phyloP scores from a whole-genome alignment of 1,139 yeast species.

The Casaregolazyma lundiana region DNA sequence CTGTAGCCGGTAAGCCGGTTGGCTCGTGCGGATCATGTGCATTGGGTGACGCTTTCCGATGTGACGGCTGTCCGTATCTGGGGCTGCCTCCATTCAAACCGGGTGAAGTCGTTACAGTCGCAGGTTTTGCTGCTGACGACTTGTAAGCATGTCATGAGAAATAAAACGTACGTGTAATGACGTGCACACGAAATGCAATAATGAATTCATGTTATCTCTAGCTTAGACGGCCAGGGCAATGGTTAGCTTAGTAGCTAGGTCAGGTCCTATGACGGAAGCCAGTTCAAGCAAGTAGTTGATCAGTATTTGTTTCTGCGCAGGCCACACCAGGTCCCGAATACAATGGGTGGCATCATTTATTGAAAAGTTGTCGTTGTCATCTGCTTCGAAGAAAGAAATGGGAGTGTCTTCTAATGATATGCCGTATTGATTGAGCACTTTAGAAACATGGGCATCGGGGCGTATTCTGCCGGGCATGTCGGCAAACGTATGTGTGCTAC shows the following conservation, averaged over 20 bases:
- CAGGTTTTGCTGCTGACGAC: constrained; percentile 32
- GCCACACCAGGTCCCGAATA: neutral
- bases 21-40: constrained; percentile 98
- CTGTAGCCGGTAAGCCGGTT: constrained; percentile 78
- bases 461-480: constrained; percentile 11
- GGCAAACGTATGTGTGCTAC: neutral
- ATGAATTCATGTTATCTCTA: neutral
- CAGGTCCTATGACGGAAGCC: constrained; percentile 2
- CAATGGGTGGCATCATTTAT: neutral
- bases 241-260: neutral
- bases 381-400: neutral
- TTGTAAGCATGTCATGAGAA: constrained; percentile 18
- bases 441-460: neutral
- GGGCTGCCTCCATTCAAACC: constrained; percentile 98
- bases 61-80: constrained; percentile 95
- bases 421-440: neutral
- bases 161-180: neutral
- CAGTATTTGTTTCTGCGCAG: neutral
- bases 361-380: neutral
- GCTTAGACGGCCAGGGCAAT: constrained; percentile 2
- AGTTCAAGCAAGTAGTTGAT: neutral
- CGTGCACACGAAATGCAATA: neutral
- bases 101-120: constrained; percentile 57
- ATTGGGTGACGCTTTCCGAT: constrained; percentile 94
- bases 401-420: neutral